Base-by-base conservation (phyloP, 163 green algal species). In the Prototheca cutis region DNA sequence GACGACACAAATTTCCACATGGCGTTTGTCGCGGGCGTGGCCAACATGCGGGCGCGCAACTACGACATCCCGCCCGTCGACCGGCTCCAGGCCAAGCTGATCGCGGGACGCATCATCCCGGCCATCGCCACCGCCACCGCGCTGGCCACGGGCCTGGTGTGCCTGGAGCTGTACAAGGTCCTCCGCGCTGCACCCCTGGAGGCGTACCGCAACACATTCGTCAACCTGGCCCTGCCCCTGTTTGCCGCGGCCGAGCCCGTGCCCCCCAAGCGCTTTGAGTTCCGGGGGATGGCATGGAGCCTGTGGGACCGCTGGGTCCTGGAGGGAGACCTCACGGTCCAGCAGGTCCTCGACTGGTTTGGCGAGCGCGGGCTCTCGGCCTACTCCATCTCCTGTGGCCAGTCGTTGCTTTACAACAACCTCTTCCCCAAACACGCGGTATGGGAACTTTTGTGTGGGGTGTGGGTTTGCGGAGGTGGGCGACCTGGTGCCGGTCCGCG, bases 1-100 rank as follows among this genome's bases (percentile, higher is more conserved):
- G 87, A 97, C 64, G 90, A 99, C 76, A 84, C 79, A 61, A 97
- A 98, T 75, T 94, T 82, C 73, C 90, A 98, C 84, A 98, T 99
- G 92, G 53, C 95, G 59, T 63, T 95, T 49, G 96, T 99, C 57
- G 77, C 87, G 17, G 85, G 83, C 19, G 74, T 97, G 42, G 90
- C 93, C 68, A 99, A 99, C 84, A 95, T 99, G 92, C 83, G 93
- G 23, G 93, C 93, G 2, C 84, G 93, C 53, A 97, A 95, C 82
- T 99, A 99, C 77, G 53, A 57, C 19, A 90, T 93, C 56, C 56
- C 57, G 1, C 83, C 90, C 68, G 73, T 78, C 33, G 49, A 69
- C 62, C 91, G 89, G 78, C 80, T 95, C 21, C 92, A 96, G 80
- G 92, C 90, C 40, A 98, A 98, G 82, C 82, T 99, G 7, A 97